Conservation (phyloP, 371 early-diverging fungal genomes). For the Syncephalastrum monosporum region DNA sequence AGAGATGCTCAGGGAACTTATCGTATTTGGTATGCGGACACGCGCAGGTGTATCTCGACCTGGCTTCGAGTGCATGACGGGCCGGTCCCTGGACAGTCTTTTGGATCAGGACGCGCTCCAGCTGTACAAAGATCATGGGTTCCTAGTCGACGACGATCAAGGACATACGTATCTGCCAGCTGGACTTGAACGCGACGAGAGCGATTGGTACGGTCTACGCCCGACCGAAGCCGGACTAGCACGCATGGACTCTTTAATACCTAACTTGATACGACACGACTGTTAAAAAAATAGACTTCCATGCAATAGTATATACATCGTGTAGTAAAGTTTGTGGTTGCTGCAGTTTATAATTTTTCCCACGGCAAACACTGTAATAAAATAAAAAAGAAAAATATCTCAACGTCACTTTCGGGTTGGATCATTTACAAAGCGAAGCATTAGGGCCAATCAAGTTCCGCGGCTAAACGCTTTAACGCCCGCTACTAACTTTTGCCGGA, state of each 20-base stretch:
- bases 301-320: too few relatives aligned
- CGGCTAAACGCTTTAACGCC: too few relatives aligned
- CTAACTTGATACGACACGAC: conserved; percentile 10
- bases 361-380: too few relatives aligned
- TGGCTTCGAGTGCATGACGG: conserved; percentile 34
- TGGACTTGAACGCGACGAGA: conserved; percentile 14
- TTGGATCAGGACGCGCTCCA: conserved; percentile 26
- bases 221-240: conserved; percentile 44
- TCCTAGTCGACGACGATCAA: conserved; percentile 24
- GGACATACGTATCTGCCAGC: not conserved
- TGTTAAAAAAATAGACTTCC: not conserved
- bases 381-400: too few relatives aligned
- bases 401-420: too few relatives aligned
- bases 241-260: conserved; percentile 38
- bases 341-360: too few relatives aligned
- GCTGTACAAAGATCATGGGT: conserved; percentile 19
- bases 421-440: too few relatives aligned
- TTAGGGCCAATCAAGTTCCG: too few relatives aligned
- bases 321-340: too few relatives aligned
- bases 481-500: too few relatives aligned
- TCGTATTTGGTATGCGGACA: conserved; percentile 74
- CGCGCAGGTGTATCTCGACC: conserved; percentile 52
- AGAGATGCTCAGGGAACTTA: conserved; percentile 49
- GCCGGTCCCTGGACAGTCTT: conserved; percentile 23
- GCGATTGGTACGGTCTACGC: conserved; percentile 28